Percentiles rank a stretch among this genome's conserved stretches.
Evolutionary conservation across 1,284 basidiomycete species (phyloP).

Genomic region (Neotropicomus parvogracilis): DNA sequence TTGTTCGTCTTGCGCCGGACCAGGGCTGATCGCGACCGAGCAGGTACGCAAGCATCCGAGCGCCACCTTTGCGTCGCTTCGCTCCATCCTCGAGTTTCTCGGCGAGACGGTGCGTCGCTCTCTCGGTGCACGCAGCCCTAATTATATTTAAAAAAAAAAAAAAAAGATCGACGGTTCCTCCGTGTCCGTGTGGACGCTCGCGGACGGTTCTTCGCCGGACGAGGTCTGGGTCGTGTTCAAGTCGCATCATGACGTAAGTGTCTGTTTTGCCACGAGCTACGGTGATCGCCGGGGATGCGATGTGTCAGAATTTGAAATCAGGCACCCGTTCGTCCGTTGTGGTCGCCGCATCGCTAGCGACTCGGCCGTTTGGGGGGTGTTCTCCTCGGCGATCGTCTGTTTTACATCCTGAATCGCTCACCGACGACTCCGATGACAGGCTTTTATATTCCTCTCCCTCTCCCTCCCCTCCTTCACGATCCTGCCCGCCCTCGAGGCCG

Average conservation of each 20-base stretch:
- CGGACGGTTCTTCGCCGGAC: slow-evolving; percentile 32
- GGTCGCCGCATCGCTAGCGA: slow-evolving; percentile 9
- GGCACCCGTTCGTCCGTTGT: slow-evolving; percentile 21
- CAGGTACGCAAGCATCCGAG: slow-evolving; percentile 26
- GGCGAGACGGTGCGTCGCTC: slow-evolving; percentile 19
- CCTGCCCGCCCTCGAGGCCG: slow-evolving; percentile 53
- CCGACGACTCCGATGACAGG: slow-evolving; percentile 47
- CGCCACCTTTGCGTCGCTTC: slow-evolving; percentile 35
- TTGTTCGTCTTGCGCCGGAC: not conserved
- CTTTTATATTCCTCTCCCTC: slow-evolving; percentile 49
- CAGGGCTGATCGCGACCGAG: slow-evolving; percentile 7
- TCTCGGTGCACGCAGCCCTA: not conserved
- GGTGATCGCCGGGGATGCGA: slow-evolving; percentile 8
- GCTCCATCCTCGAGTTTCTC: slow-evolving; percentile 27
- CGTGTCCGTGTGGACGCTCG: slow-evolving; percentile 45
- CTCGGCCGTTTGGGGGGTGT: not conserved
- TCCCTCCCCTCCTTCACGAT: slow-evolving; percentile 46
- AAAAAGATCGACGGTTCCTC: slow-evolving; percentile 29
- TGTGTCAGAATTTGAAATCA: slow-evolving; percentile 24
- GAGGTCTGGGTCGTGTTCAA: slow-evolving; percentile 55
- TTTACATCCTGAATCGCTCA: too few species aligned
- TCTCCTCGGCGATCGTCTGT: slow-evolving; percentile 19
- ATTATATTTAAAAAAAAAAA: too few species aligned
- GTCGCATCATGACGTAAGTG: slow-evolving; percentile 57
- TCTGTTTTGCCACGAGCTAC: slow-evolving; percentile 8